These are phyloP conservation scores for Cyclotella baltica DNA, from an alignment of 108 stramenopile genomes.

Conservation along the genomic window DNA sequence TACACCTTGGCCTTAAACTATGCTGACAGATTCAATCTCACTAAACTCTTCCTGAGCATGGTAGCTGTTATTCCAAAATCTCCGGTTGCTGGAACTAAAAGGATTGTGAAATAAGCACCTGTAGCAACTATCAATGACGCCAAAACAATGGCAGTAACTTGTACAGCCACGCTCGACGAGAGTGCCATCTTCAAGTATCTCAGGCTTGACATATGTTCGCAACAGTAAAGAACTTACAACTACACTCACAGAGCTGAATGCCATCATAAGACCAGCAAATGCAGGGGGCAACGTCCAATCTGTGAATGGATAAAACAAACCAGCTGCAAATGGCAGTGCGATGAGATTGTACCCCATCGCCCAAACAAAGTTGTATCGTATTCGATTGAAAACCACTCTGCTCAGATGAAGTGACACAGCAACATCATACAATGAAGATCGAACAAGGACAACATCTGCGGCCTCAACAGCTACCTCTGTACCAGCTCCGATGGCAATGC, in stretches of 20 bases:
- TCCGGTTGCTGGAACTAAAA: constrained; percentile 10
- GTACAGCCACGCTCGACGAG: constrained; percentile 50
- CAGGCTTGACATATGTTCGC: constrained; percentile 75
- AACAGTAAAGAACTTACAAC: constrained; percentile 82
- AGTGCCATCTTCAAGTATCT: constrained; percentile 59
- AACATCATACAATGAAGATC: constrained; percentile 87
- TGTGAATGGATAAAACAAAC: constrained; percentile 90
- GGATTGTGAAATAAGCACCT: constrained; percentile 25
- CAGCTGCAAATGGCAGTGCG: constrained; percentile 96
- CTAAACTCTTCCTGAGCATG: background rate
- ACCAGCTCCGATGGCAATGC: constrained; percentile 96
- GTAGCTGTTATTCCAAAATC: background rate
- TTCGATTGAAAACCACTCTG: constrained; percentile 89
- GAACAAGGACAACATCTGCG: constrained; percentile 94
- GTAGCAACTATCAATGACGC: background rate
- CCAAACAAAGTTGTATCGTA: constrained; percentile 91
- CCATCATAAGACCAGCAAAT: constrained; percentile 95
- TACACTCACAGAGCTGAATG: constrained; percentile 91
- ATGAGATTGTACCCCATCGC: constrained; percentile 96
- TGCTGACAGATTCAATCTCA: constrained; percentile 10
- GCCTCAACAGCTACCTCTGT: constrained; percentile 97
- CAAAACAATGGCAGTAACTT: constrained; percentile 17
- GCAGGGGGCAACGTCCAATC: constrained; percentile 88
- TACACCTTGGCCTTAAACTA: background rate
- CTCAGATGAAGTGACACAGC: constrained; percentile 91